These are phyloP conservation scores for Salvia hispanica DNA, from an alignment of 257 asterid species.

Conservation along the genomic window DNA sequence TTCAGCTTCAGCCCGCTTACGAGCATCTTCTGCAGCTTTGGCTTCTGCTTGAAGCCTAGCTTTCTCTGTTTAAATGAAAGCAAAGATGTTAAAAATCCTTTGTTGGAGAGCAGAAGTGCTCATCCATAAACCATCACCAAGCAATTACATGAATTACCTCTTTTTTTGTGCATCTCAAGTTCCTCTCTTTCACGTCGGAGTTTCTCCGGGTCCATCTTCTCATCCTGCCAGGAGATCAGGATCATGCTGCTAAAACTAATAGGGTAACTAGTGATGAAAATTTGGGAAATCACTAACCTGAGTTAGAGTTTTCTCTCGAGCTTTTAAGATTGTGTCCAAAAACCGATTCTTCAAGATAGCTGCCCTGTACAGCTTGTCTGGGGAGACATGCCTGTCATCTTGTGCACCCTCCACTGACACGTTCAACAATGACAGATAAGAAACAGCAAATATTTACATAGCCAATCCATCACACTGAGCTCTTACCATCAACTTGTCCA, in stretches of 20 bases:
- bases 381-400: constrained; percentile 68
- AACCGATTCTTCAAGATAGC: constrained; percentile 75
- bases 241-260: constrained; percentile 14
- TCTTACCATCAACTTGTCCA: constrained; percentile 68
- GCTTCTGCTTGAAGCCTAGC: constrained; percentile 92
- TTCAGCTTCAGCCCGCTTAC: constrained; percentile 71
- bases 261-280: neutral
- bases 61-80: constrained; percentile 54
- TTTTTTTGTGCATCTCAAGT: constrained; percentile 74
- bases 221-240: constrained; percentile 47
- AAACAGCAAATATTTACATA: constrained; percentile 7
- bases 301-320: constrained; percentile 73
- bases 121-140: neutral
- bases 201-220: constrained; percentile 73
- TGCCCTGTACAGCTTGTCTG: constrained; percentile 81
- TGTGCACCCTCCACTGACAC: constrained; percentile 60
- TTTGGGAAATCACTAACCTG: constrained; percentile 48
- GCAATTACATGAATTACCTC: constrained; percentile 45
- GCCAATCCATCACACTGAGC: constrained; percentile 24
- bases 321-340: constrained; percentile 84
- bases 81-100: neutral
- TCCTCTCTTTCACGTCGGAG: constrained; percentile 81
- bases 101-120: neutral
- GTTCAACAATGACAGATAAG: constrained; percentile 29
- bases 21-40: constrained; percentile 90